Evolutionary conservation across 192 early-diverging fungal genomes (phyloP), one percentile per base, ranked within the genome.

Genomic region (Dissophora globulifera): DNA sequence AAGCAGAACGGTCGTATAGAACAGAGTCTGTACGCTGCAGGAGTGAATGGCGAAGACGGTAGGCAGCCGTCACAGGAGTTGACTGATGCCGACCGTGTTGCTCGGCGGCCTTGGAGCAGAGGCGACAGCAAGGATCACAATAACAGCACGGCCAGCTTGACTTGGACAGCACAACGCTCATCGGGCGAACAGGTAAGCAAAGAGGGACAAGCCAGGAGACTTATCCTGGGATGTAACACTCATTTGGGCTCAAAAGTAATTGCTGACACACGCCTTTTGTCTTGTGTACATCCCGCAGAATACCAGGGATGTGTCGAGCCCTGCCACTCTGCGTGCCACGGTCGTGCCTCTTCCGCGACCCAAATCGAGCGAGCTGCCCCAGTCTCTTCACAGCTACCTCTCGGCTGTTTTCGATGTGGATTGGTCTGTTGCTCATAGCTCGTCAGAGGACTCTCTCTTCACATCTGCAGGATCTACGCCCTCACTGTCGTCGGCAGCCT

Each of bases 361-460:
- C 15, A 62, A 46, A 33, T 71, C 69, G 4, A 33, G 35, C 3
- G 59, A 71, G 12, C 20, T 62, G 11, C 59, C 69, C 26, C 59
- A 71, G 54, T 62, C 69, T 22, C 38, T 71, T 9, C 31, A 71
- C 38, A 62, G 30, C 16, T 71, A 71, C 26, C 69, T 71, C n/a
- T 56, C 69, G 5, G 25, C 52, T 30, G 69, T 71, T 13, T 71
- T 71, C 50, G 47, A 71, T 42, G 69, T 71, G 15, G 60, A 71
- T 51, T 71, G 69, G 69, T 71, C 69, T 30, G 69, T 71, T 0
- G 65, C 26, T 16, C 35, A 58, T 11, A 27, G 55, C 47, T 46
- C 20, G 3, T 55, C 46, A 7, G 69, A 71, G 43, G 69, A 71
- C 38, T 62, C 58, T 1, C 54, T 71, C 17, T 71, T 57, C 32